These are phyloP conservation scores for Ogataea siamensis DNA, from an alignment of 805 yeast species.

Conservation along the genomic window DNA sequence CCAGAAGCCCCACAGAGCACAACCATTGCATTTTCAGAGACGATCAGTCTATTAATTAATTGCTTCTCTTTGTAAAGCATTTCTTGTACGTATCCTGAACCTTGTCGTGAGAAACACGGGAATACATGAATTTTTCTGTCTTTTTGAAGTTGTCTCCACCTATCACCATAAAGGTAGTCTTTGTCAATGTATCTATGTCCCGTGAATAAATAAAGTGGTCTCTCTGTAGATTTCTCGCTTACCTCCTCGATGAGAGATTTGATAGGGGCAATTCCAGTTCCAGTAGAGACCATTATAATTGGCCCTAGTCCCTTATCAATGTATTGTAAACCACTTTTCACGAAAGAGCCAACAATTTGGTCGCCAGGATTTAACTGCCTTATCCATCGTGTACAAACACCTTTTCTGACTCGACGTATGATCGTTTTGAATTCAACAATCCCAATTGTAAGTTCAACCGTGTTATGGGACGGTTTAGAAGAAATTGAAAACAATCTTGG, in stretches of 20 bases:
- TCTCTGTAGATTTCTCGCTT: slow-evolving; percentile 20
- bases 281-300: slow-evolving; percentile 79
- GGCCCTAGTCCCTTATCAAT: slow-evolving; percentile 39
- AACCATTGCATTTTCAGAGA: slow-evolving; percentile 55
- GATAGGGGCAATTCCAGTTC: slow-evolving; percentile 97
- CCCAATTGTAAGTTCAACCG: slow-evolving; percentile 72
- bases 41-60: slow-evolving; percentile 50
- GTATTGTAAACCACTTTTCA: slow-evolving; percentile 37
- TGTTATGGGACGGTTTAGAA: slow-evolving; percentile 43
- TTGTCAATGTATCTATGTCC: slow-evolving; percentile 69
- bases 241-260: slow-evolving; percentile 57
- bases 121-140: slow-evolving; percentile 39
- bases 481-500: slow-evolving; percentile 89
- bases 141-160: slow-evolving; percentile 43
- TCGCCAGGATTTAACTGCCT: slow-evolving; percentile 48
- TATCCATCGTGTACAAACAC: slow-evolving; percentile 81
- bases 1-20: slow-evolving; percentile 94
- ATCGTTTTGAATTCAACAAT: slow-evolving; percentile 85
- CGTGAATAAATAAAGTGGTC: slow-evolving; percentile 54
- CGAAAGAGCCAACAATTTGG: slow-evolving; percentile 49
- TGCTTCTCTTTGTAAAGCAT: slow-evolving; percentile 51
- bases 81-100: slow-evolving; percentile 75
- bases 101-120: slow-evolving; percentile 51
- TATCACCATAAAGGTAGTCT: slow-evolving; percentile 65
- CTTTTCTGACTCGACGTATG: slow-evolving; percentile 69